Base-by-base conservation (phyloP, 495 filamentous ascomycete species). In the Penicillium simplicissimum region DNA sequence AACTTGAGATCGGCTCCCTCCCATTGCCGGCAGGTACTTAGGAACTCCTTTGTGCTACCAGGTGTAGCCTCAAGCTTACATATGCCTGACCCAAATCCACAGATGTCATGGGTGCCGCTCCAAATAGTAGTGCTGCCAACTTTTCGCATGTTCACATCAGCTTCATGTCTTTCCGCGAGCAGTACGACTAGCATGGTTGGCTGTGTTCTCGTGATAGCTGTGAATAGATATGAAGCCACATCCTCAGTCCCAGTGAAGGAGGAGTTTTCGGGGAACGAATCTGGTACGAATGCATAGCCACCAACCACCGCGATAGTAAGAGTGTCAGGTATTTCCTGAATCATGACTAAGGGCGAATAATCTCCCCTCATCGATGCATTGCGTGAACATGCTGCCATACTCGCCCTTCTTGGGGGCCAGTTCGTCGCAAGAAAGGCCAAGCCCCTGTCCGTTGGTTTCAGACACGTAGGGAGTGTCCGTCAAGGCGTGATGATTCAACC, bases 31-130 rank as follows among this genome's bases (percentile, higher is more conserved):
- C 34, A 60, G 25, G n/a, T 55, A 60, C 21, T 55, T 34, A 17
- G 55, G 15, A 8, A 38, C 58, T 35, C 31, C 37, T n/a, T 54
- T 54, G 8, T 60, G 49, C 58, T 51, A 60, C 58, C 58, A 60
- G 31, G 10, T n/a, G n/a, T n/a, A n/a, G n/a, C n/a, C n/a, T n/a
- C n/a, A n/a, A n/a, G n/a, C n/a, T n/a, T n/a, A n/a, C n/a, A 60
- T 23, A 49, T 55, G 58, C 11, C 55, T 11, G 37, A 40, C 37
- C 49, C 40, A 53, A 9, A 51, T 33, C 52, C 31, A 59, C 17
- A 31, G 35, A 7, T 4, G 4, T 23, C 57, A 13, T 35, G 31
- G 13, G 17, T 35, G 8, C 55, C 40, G 2, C 19, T 47, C 55
- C 55, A 47, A 40, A 57, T 28, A 8, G 21, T 48, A 15, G 45